phyloP scores from a whole-genome alignment of 2,329 filamentous ascomycete species.

The Tolypocladium tropicale region DNA sequence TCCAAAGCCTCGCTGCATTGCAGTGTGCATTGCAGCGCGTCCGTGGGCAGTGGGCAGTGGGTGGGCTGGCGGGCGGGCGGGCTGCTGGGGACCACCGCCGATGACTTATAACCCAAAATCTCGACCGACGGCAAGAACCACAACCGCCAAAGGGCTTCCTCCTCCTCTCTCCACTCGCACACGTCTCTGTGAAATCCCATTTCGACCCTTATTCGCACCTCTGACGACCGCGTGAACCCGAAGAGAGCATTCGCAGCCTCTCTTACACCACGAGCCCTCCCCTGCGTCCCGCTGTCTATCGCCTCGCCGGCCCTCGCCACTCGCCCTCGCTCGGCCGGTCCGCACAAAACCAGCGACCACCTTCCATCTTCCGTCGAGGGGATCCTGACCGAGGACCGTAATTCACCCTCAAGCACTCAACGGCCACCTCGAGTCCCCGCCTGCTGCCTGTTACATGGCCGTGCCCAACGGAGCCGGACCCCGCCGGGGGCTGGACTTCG shows the following conservation, averaged over 20 bases:
- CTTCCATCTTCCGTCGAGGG: neutral
- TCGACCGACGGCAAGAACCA: neutral
- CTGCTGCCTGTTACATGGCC: slow-evolving; percentile 14
- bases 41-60: neutral
- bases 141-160: neutral
- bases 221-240: neutral
- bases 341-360: neutral
- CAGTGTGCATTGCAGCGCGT: neutral
- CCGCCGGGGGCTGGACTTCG: slow-evolving; percentile 21
- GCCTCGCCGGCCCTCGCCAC: neutral
- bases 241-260: neutral
- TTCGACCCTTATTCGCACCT: neutral
- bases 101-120: slow-evolving; percentile 2
- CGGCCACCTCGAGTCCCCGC: neutral
- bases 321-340: neutral
- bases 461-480: slow-evolving; percentile 14
- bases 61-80: too few species aligned
- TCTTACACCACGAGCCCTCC: neutral
- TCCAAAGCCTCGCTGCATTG: neutral
- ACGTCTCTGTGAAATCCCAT: neutral
- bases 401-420: neutral
- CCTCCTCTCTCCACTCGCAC: neutral
- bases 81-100: neutral
- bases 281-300: neutral
- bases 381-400: neutral